A percentile compares a stretch with the other conserved stretches of the same genome.
phyloP scores from a whole-genome alignment of 139 green algal genomes.

The Gonium pectorale region DNA sequence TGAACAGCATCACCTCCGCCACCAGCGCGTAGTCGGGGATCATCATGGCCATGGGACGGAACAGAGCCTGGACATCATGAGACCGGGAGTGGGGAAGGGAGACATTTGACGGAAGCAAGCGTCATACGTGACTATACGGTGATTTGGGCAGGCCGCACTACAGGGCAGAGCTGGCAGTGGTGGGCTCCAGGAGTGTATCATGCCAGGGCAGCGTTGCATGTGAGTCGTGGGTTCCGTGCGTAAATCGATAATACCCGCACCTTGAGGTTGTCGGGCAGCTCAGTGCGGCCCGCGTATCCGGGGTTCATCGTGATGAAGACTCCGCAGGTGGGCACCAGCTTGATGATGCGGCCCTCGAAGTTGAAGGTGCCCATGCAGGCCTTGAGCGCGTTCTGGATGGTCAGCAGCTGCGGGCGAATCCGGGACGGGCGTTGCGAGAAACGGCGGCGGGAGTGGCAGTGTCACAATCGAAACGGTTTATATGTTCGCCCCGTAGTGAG shows the following conservation, averaged over 20 bases:
- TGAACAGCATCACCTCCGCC: slow-evolving; percentile 89
- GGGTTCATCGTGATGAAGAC: slow-evolving; percentile 96
- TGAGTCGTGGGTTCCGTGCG: too few species aligned
- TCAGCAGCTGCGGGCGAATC: slow-evolving; percentile 74
- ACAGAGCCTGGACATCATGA: slow-evolving; percentile 76
- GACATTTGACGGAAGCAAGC: too few species aligned
- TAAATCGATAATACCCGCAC: slow-evolving; percentile 22
- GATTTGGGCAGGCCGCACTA: too few species aligned
- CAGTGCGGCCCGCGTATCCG: slow-evolving; percentile 87
- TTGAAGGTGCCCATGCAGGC: slow-evolving; percentile 78
- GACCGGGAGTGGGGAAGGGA: too few species aligned
- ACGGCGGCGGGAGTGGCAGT: too few species aligned
- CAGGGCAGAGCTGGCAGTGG: too few species aligned
- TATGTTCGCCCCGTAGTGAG: too few species aligned
- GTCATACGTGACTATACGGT: too few species aligned
- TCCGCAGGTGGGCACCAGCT: slow-evolving; percentile 81
- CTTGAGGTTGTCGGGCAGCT: slow-evolving; percentile 89
- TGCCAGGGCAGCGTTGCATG: too few species aligned
- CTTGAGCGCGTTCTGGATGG: slow-evolving; percentile 85
- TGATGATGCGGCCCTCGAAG: slow-evolving; percentile 89
- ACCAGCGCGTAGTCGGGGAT: slow-evolving; percentile 89
- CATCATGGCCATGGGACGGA: slow-evolving; percentile 91
- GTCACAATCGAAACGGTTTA: too few species aligned
- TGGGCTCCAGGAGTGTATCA: too few species aligned
- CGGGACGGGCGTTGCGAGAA: too few species aligned